Base-by-base conservation (phyloP, 2,329 filamentous ascomycete genomes). In the Epichloe hybrida region DNA sequence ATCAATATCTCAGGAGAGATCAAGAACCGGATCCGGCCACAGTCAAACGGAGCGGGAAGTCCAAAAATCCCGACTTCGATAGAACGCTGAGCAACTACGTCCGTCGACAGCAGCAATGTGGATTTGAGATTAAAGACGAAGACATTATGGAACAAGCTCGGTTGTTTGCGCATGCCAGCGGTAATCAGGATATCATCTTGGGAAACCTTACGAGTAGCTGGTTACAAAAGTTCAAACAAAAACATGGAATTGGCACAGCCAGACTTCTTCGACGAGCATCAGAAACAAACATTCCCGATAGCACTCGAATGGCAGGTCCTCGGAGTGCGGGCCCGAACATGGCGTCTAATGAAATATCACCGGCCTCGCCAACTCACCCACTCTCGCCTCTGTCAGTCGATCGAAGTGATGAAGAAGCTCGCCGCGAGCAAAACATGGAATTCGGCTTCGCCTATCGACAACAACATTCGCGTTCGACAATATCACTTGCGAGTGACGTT, bases 171-270 rank as follows among this genome's bases (percentile, higher is more conserved):
- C 82, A 78, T 40, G 84, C 83, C 36, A 82, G 69, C 41, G 67
- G 81, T 27, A 80, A 81, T 52, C 78, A 81, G 3, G 88, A 95
- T 50, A 81, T 76, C 55, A 80, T 87, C 47, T 67, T 84, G 51
- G 86, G 84, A 59, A 78, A 79, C 46, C 78, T 88, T 56, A 93
- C 80, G 57, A 73, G 80, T 34, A 82, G 75, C 57, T 96, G 91
- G 90, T 75, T 97, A 36, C 88, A 95, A 62, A 94, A 93, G 64
- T 97, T 97, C 73, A 95, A 96, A 72, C 81, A 88, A 63, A 95
- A 91, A 70, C 84, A 95, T 64, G 81, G 69, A 34, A 69, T 80
- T 50, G 71, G 67, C 15, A 69, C 69, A 15, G 72, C 68, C 15
- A 74, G 70, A 53, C 61, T 80, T 38, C 71, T 73, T 54, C 71